Base-by-base conservation (phyloP, 345 rosid genomes). In the Microcos paniculata region DNA sequence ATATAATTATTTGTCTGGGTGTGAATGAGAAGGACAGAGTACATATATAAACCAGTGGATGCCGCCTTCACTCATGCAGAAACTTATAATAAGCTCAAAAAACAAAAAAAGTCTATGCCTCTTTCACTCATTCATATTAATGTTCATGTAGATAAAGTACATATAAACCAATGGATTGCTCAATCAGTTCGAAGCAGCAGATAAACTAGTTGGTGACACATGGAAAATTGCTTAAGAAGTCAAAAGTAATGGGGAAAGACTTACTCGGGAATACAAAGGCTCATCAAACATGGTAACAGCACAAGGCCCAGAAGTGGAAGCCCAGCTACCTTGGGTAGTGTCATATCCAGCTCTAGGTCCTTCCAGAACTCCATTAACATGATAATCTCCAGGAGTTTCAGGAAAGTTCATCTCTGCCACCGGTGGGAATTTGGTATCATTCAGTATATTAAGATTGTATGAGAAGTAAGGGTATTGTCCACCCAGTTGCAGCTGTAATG, bases 231-330 rank as follows among this genome's bases (percentile, higher is more conserved):
- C 66, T 49, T 8, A 7, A 59, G 18, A 45, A 52, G 33, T 33
- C n/a, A 16, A 72, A 70, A 18, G 21, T 45, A 40, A 30, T 5
- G 49, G 70, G 49, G 28, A 28, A 35, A 56, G 46, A 65, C 81
- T 73, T 78, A 89, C 97, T 88, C 66, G 86, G 71, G 92, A 77
- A 84, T 82, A 87, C 69, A 88, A 64, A 73, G 31, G 85, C 55
- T 87, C 92, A 38, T 90, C 90, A 56, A 88, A 86, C 86, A 92
- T 76, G 76, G 90, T 78, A 69, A 82, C 72, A 30, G 87, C 87
- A 70, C 88, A 87, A 64, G 89, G 88, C 43, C 85, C 85, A 45
- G 91, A 84, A 48, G 78, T 76, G 74, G 93, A 87, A 79, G 86
- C 88, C 90, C 91, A 92, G 74, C 89, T 84, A 58, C 80, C 79